These are phyloP conservation scores for Phialemonium atrogriseum DNA, from an alignment of 2,329 filamentous ascomycete species.

Conservation along the genomic window DNA sequence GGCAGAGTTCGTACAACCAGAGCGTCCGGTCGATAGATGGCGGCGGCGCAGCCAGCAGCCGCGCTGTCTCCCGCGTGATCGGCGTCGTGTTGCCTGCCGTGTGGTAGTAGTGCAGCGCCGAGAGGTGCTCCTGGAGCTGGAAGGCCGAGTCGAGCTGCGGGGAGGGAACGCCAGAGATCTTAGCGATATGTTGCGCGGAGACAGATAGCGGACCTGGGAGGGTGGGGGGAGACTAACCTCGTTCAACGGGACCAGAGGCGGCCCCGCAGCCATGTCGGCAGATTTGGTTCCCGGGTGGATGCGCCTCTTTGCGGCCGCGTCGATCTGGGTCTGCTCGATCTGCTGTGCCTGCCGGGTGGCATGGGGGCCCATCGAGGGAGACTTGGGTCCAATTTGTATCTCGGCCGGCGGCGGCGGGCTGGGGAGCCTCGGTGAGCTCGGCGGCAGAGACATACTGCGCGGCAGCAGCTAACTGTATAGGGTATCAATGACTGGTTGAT, in stretches of 20 bases:
- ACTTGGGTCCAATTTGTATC: slow-evolving; percentile 69
- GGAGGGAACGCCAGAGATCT: slow-evolving; percentile 7
- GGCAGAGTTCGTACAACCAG: slow-evolving; percentile 97
- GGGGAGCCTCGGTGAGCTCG: slow-evolving; percentile 84
- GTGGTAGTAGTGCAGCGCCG: slow-evolving; percentile 78
- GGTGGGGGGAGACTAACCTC: slow-evolving; percentile 64
- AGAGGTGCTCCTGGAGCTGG: slow-evolving; percentile 93
- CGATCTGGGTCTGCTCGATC: slow-evolving; percentile 55
- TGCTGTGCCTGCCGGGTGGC: slow-evolving; percentile 50
- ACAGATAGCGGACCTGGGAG: slow-evolving; percentile 3
- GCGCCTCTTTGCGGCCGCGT: slow-evolving; percentile 69
- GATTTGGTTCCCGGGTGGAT: slow-evolving; percentile 90
- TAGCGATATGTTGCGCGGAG: slow-evolving; percentile 1
- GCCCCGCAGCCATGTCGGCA: slow-evolving; percentile 87
- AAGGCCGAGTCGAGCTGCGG: slow-evolving; percentile 88
- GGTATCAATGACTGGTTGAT: too few relatives aligned
- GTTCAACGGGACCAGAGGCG: slow-evolving; percentile 74
- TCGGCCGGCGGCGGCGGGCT: slow-evolving; percentile 93
- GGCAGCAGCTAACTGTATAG: too few relatives aligned
- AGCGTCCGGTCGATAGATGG: slow-evolving; percentile 75
- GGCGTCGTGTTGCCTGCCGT: slow-evolving; percentile 61
- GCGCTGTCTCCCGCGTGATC: slow-evolving; percentile 67
- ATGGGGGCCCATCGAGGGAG: slow-evolving; percentile 52
- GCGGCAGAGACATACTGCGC: slow-evolving; percentile 47
- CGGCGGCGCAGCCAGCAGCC: slow-evolving; percentile 70